These are phyloP conservation scores for Aspergillus cristatus DNA, from an alignment of 495 filamentous ascomycete genomes.

Conservation along the genomic window DNA sequence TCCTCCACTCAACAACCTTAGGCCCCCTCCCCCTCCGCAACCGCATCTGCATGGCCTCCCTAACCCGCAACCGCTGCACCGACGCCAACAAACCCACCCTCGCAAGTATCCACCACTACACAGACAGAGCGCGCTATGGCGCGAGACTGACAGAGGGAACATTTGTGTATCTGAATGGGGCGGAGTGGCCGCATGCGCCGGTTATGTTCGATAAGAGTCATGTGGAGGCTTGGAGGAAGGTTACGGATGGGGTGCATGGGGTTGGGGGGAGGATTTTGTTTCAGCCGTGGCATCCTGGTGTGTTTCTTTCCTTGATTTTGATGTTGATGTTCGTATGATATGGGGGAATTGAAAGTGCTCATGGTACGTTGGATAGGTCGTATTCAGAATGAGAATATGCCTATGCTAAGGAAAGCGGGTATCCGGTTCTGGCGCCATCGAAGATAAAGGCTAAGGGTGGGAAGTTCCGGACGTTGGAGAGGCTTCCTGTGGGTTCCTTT, in stretches of 20 bases:
- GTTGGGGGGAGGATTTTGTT: conserved; percentile 45
- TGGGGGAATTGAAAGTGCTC: background rate
- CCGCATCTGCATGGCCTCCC: conserved; percentile 7
- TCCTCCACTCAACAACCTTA: conserved; percentile 1
- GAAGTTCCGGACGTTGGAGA: conserved; percentile 1
- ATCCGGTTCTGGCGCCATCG: conserved; percentile 32
- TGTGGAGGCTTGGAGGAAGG: conserved; percentile 41
- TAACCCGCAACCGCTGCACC: conserved; percentile 7
- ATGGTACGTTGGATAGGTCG: conserved; percentile 12
- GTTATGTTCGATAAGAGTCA: conserved; percentile 49
- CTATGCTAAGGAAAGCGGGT: conserved; percentile 18
- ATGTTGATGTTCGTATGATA: no score
- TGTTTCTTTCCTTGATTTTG: background rate
- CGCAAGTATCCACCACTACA: conserved; percentile 42
- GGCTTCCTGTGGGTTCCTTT: background rate
- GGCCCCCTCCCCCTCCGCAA: conserved; percentile 5
- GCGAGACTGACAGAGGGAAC: conserved; percentile 55
- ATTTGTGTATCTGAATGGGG: conserved; percentile 42
- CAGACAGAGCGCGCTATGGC: conserved; percentile 44
- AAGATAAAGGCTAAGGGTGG: conserved; percentile 27
- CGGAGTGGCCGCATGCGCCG: conserved; percentile 41
- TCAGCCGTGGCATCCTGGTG: conserved; percentile 54
- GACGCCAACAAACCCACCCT: conserved; percentile 3
- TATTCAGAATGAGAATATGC: conserved; percentile 25
- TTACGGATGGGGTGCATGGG: conserved; percentile 50